phyloP scores from a whole-genome alignment of 2,329 filamentous ascomycete species.

The Xylariales sp. region DNA sequence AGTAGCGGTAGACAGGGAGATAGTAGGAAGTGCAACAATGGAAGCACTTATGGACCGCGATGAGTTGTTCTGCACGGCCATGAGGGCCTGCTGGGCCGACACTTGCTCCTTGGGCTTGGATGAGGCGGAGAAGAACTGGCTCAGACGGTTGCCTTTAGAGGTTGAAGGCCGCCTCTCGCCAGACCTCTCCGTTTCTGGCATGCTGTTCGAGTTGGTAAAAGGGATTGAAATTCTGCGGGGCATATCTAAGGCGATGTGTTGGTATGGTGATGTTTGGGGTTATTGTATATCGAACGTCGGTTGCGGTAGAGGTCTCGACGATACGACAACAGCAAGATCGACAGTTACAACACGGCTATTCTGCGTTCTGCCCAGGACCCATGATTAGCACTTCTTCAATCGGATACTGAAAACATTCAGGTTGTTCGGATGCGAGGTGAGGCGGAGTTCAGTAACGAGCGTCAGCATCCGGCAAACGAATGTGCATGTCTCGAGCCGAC shows the following conservation, averaged over 20 bases:
- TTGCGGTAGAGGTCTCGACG: neutral
- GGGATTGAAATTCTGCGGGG: slow-evolving; percentile 56
- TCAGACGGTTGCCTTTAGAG: slow-evolving; percentile 71
- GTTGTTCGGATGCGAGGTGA: too few species aligned
- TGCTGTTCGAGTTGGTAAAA: slow-evolving; percentile 47
- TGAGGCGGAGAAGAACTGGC: slow-evolving; percentile 76
- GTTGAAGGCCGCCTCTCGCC: slow-evolving; percentile 55
- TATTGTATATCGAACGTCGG: neutral
- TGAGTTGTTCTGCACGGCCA: slow-evolving; percentile 56
- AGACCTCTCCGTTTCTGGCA: slow-evolving; percentile 43
- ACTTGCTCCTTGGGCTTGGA: slow-evolving; percentile 68
- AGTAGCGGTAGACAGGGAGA: slow-evolving; percentile 83
- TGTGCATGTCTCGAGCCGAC: neutral
- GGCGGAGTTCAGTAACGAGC: too few species aligned
- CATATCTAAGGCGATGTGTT: slow-evolving; percentile 48
- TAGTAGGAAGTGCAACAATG: slow-evolving; percentile 77
- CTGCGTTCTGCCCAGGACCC: neutral
- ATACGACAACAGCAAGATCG: neutral
- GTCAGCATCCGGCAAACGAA: neutral
- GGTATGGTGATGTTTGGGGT: too few species aligned
- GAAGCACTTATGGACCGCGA: slow-evolving; percentile 65
- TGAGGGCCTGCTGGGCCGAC: slow-evolving; percentile 62
- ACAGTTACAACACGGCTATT: neutral
- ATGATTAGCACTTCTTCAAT: neutral
- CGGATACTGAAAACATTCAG: neutral